These are phyloP conservation scores for Suhomyces terraborum DNA, from an alignment of 1,139 yeast genomes.

Conservation along the genomic window DNA sequence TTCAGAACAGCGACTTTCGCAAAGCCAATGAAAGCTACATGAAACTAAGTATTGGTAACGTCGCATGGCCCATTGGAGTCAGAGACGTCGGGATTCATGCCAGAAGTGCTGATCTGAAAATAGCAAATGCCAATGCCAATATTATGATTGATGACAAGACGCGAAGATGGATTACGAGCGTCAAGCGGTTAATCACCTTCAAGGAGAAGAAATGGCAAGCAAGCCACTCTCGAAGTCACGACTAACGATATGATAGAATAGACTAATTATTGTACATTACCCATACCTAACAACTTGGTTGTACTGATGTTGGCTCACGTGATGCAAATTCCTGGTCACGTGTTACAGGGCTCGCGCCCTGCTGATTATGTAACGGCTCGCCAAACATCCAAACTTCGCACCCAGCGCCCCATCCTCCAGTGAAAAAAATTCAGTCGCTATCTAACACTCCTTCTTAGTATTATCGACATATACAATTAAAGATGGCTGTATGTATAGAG, in stretches of 20 bases:
- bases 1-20: conserved; percentile 56
- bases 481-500: conserved; percentile 37
- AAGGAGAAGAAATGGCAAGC: conserved; percentile 31
- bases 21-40: conserved; percentile 72
- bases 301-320: neutral
- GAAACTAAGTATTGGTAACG: conserved; percentile 80
- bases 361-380: conserved; percentile 4
- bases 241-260: neutral
- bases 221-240: neutral
- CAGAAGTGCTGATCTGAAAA: conserved; percentile 53
- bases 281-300: too few species aligned
- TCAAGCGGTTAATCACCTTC: conserved; percentile 69
- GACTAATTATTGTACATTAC: neutral
- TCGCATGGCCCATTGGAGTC: conserved; percentile 93
- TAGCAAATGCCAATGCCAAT: conserved; percentile 56
- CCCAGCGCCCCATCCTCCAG: conserved; percentile 10
- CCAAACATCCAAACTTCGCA: conserved; percentile 1
- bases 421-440: conserved; percentile 12
- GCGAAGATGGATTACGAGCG: conserved; percentile 72
- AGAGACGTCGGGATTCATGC: conserved; percentile 79
- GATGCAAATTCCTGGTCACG: conserved; percentile 2
- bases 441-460: conserved; percentile 9
- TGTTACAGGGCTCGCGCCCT: conserved; percentile 11
- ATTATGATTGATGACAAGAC: conserved; percentile 79
- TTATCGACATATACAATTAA: conserved; percentile 19